phyloP scores from a whole-genome alignment of 768 basidiomycete species.

The Phlegmacium glaucopus region DNA sequence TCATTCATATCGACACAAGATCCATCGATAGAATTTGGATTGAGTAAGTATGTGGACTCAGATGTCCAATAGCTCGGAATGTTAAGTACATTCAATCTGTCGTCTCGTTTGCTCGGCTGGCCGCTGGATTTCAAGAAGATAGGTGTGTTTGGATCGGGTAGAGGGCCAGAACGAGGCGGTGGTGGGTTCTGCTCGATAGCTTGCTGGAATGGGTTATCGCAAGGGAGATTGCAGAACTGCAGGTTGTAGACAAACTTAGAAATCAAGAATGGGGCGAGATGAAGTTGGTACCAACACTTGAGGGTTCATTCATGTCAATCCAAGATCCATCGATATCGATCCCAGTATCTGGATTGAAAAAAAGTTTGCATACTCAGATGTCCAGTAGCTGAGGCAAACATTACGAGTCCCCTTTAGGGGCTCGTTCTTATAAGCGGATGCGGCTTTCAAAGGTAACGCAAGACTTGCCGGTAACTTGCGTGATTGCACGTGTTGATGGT shows the following conservation, averaged over 20 bases:
- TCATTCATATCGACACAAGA: no score
- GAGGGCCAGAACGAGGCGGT: constrained; percentile 44
- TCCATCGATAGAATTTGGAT: no score
- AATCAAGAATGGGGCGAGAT: background rate
- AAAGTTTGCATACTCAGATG: constrained; percentile 55
- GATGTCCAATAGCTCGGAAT: no score
- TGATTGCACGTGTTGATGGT: no score
- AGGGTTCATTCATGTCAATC: constrained; percentile 78
- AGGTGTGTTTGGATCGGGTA: constrained; percentile 51
- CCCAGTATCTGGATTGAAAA: constrained; percentile 48
- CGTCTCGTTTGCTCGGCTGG: constrained; percentile 18
- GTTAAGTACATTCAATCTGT: no score
- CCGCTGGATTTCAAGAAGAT: constrained; percentile 39
- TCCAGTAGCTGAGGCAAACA: constrained; percentile 56
- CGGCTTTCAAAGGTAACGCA: no score
- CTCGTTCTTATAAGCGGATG: no score
- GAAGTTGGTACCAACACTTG: constrained; percentile 40
- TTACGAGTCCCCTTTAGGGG: no score
- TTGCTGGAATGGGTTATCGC: constrained; percentile 56
- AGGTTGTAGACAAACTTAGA: background rate
- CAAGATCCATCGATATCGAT: constrained; percentile 69
- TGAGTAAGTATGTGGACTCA: no score
- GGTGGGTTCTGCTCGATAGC: constrained; percentile 51
- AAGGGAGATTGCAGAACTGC: constrained; percentile 64
- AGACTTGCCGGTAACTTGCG: no score